phyloP scores from a whole-genome alignment of 768 basidiomycete species.

The Rhodotorula toruloides region DNA sequence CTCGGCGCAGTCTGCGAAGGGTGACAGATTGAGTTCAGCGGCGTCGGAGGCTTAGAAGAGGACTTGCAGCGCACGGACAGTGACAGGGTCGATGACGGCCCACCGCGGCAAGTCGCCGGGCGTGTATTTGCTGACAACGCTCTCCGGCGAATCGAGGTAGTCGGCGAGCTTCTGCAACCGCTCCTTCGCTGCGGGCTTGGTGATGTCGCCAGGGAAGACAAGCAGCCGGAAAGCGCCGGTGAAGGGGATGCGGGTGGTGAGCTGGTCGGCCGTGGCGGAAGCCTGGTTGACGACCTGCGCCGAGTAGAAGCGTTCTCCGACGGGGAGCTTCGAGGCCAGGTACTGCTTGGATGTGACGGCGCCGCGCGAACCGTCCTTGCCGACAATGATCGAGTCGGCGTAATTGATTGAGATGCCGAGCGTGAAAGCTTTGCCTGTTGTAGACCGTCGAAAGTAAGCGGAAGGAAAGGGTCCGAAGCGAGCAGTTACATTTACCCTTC shows the following conservation, averaged over 20 bases:
- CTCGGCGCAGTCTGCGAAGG: neutral
- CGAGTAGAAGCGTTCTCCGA: slow-evolving; percentile 40
- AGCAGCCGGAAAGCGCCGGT: slow-evolving; percentile 39
- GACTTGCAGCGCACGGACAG: slow-evolving; percentile 35
- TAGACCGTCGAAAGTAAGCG: neutral
- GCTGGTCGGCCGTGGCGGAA: slow-evolving; percentile 25
- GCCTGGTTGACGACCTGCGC: slow-evolving; percentile 41
- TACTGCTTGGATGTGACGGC: slow-evolving; percentile 24
- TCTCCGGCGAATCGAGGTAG: slow-evolving; percentile 39
- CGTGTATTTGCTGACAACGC: slow-evolving; percentile 42
- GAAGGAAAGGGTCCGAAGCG: neutral
- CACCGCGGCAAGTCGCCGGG: slow-evolving; percentile 17
- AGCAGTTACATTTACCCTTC: neutral
- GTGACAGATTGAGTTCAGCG: neutral
- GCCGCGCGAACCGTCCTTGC: slow-evolving; percentile 16
- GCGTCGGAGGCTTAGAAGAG: neutral
- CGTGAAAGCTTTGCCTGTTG: slow-evolving; percentile 39
- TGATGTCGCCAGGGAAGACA: slow-evolving; percentile 40
- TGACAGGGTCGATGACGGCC: slow-evolving; percentile 46
- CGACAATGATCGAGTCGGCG: slow-evolving; percentile 37
- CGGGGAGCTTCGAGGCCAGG: slow-evolving; percentile 32
- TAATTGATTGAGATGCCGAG: slow-evolving; percentile 43
- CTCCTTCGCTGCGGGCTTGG: slow-evolving; percentile 28
- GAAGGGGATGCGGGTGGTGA: slow-evolving; percentile 34
- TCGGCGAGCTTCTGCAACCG: slow-evolving; percentile 33